Percentiles rank a stretch among this genome's conserved stretches.
Evolutionary conservation across 1,284 basidiomycete genomes (phyloP).

Genomic region (Sutorius eximius): DNA sequence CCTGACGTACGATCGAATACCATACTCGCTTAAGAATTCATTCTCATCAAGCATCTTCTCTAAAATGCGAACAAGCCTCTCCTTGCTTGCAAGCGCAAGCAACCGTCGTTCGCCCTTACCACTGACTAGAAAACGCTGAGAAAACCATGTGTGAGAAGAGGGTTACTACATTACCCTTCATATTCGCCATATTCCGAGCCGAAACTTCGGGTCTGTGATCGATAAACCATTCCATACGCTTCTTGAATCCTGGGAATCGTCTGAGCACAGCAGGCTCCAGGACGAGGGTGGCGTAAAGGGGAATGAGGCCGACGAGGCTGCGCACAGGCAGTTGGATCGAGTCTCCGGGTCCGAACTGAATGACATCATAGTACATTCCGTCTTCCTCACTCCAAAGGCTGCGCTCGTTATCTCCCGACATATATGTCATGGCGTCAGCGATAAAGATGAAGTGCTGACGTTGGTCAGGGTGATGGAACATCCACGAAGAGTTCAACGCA

Average conservation of each 20-base stretch:
- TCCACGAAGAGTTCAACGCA: conserved; percentile 32
- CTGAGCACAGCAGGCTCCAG: conserved; percentile 89
- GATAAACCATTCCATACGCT: conserved; percentile 98
- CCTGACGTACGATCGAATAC: conserved; percentile 78
- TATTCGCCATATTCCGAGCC: conserved; percentile 93
- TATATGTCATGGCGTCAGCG: conserved; percentile 96
- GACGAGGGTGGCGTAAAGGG: conserved; percentile 91
- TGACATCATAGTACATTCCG: conserved; percentile 98
- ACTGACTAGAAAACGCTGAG: conserved; percentile 44
- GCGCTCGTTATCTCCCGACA: conserved; percentile 69
- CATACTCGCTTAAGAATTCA: conserved; percentile 94
- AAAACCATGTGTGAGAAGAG: conserved; percentile 1
- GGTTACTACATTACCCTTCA: conserved; percentile 62
- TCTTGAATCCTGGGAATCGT: conserved; percentile 95
- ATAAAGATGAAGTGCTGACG: conserved; percentile 92
- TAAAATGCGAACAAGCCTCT: conserved; percentile 83
- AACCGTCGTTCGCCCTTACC: conserved; percentile 88
- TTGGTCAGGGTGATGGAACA: conserved; percentile 5
- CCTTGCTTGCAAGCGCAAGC: conserved; percentile 89
- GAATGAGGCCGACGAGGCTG: conserved; percentile 93
- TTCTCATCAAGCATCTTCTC: conserved; percentile 97
- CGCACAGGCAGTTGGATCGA: conserved; percentile 90
- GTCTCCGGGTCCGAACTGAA: conserved; percentile 84
- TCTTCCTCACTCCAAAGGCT: conserved; percentile 96
- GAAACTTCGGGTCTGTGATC: conserved; percentile 88